A percentile compares a stretch with the other conserved stretches of the same genome.
These are phyloP conservation scores for Rhizophora apiculata DNA, from an alignment of 345 rosid genomes.

Conservation along the genomic window DNA sequence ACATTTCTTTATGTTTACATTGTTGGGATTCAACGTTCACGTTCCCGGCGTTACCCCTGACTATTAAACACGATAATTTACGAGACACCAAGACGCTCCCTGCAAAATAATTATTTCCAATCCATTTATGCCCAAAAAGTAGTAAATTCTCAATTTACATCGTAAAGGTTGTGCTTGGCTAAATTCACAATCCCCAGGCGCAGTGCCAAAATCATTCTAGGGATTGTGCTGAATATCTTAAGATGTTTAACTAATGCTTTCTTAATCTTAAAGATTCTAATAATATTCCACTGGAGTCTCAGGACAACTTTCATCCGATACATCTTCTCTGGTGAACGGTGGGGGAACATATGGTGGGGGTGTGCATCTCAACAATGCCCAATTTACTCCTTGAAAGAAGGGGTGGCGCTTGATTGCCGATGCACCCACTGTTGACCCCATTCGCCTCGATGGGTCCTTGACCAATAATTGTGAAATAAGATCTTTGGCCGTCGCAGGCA, in stretches of 20 bases:
- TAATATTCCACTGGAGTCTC: slow-evolving; percentile 74
- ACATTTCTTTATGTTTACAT: neutral
- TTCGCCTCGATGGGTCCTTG: slow-evolving; percentile 71
- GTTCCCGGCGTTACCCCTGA: neutral
- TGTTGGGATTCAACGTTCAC: slow-evolving; percentile 6
- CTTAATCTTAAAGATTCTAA: slow-evolving; percentile 24
- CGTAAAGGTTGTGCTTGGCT: too few species aligned
- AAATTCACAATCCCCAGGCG: too few species aligned
- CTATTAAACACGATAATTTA: neutral
- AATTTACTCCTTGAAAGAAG: slow-evolving; percentile 82
- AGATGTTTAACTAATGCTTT: neutral
- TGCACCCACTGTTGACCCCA: slow-evolving; percentile 82
- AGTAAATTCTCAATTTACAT: too few species aligned
- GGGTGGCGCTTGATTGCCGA: slow-evolving; percentile 76
- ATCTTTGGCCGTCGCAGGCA: slow-evolving; percentile 63
- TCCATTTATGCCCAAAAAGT: too few species aligned
- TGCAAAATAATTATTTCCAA: too few species aligned
- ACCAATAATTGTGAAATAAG: slow-evolving; percentile 60
- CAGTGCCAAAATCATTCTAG: too few species aligned
- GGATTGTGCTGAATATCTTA: neutral
- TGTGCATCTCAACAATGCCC: slow-evolving; percentile 89
- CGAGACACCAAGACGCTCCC: too few species aligned
- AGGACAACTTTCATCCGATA: slow-evolving; percentile 64
- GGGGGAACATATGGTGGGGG: slow-evolving; percentile 77
- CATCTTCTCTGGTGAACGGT: slow-evolving; percentile 53